Conservation (phyloP, 2,329 filamentous ascomycete species). For the Bipolaris gigantea region DNA sequence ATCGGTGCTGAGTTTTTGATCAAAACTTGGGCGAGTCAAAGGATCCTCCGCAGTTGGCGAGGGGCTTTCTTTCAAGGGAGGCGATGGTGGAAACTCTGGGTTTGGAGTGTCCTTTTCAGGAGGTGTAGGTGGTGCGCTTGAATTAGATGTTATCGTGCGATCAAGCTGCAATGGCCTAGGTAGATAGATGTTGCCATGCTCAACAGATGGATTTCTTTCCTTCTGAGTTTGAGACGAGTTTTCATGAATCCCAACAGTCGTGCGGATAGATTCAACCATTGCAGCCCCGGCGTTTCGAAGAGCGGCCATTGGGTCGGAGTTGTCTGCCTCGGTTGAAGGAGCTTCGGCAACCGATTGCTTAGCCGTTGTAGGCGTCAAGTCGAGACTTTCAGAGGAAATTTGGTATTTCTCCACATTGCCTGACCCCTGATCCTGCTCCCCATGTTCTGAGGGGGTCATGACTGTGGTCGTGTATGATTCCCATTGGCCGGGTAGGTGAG, state of each 20-base stretch:
- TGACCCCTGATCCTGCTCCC: constrained; percentile 35
- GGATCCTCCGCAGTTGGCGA: constrained; percentile 17
- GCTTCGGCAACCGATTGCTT: constrained; percentile 35
- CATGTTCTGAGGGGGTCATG: constrained; percentile 37
- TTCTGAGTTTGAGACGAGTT: constrained; percentile 20
- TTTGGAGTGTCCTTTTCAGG: constrained; percentile 49
- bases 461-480: constrained; percentile 52
- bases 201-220: constrained; percentile 3
- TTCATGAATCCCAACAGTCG: constrained; percentile 39
- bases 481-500: constrained; percentile 58
- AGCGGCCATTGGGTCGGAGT: constrained; percentile 45
- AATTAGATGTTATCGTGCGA: constrained; percentile 39
- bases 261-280: constrained; percentile 51
- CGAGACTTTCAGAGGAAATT: constrained; percentile 31
- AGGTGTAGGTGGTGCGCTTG: constrained; percentile 50
- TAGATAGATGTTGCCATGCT: constrained; percentile 42
- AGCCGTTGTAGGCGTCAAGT: constrained; percentile 42
- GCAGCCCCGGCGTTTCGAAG: constrained; percentile 53
- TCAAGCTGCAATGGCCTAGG: constrained; percentile 45
- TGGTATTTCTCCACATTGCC: constrained; percentile 10
- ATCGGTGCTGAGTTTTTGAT: constrained; percentile 52
- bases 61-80: constrained; percentile 45
- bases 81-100: constrained; percentile 35
- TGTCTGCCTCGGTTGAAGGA: constrained; percentile 20
- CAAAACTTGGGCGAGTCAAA: constrained; percentile 28